Evolutionary conservation across 2,329 filamentous ascomycete genomes (phyloP).

Genomic region (Ophiosphaerella herpotricha): DNA sequence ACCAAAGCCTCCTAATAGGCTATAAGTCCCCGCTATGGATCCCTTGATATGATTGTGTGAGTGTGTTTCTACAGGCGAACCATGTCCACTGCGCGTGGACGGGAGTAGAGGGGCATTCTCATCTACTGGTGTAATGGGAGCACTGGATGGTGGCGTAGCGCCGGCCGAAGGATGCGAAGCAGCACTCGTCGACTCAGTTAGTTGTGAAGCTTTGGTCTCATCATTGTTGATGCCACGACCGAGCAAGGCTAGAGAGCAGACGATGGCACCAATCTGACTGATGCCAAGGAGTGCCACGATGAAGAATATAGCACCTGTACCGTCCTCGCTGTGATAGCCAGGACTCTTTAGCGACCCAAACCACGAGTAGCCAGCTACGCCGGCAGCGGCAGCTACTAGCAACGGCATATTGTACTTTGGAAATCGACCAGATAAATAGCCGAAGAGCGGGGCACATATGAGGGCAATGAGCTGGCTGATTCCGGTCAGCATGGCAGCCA

Average conservation of each 20-base stretch:
- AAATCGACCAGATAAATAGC: conserved; percentile 76
- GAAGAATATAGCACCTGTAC: conserved; percentile 70
- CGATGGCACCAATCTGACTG: conserved; percentile 94
- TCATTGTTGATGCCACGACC: conserved; percentile 74
- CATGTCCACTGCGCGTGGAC: conserved; percentile 13
- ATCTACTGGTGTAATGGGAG: conserved; percentile 30
- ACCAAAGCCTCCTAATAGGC: conserved; percentile 83
- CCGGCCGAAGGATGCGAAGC: conserved; percentile 39
- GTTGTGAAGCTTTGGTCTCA: conserved; percentile 26
- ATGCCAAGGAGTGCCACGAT: conserved; percentile 82
- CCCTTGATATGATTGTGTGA: conserved; percentile 74
- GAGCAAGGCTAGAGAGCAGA: conserved; percentile 89
- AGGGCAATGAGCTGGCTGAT: conserved; percentile 86
- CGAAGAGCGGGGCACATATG: conserved; percentile 83
- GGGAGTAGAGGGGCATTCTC: conserved; percentile 38
- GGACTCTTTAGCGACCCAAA: conserved; percentile 80
- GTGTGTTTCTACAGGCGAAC: conserved; percentile 14
- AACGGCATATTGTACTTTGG: conserved; percentile 72
- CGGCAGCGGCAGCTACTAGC: conserved; percentile 70
- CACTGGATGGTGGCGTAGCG: conserved; percentile 39
- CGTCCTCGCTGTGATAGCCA: conserved; percentile 72
- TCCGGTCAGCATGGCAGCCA: conserved; percentile 85
- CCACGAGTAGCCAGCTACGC: conserved; percentile 75
- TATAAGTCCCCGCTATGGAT: conserved; percentile 93
- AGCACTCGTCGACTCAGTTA: conserved; percentile 11